Evolutionary conservation across 805 yeast species (phyloP).

Genomic region (Metschnikowia kofuensis): DNA sequence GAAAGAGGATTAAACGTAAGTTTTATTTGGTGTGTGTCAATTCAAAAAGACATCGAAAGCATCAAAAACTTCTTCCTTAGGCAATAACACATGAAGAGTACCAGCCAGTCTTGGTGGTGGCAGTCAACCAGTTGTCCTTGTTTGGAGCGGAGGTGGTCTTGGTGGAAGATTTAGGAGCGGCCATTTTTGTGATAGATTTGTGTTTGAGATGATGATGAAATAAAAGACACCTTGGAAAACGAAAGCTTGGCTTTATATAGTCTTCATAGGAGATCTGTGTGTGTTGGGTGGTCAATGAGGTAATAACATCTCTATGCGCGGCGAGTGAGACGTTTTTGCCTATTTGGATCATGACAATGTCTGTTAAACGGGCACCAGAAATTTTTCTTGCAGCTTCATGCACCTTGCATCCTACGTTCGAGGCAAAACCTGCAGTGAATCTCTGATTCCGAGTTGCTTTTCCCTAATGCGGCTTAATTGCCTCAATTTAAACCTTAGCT

Average conservation of each 20-base stretch:
- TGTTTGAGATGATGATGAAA: neutral
- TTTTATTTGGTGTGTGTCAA: too few relatives aligned
- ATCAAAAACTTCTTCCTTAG: neutral
- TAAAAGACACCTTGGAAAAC: neutral
- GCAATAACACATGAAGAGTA: constrained; percentile 12
- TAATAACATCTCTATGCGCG: constrained; percentile 5
- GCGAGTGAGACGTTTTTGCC: constrained; percentile 4
- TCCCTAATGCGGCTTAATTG: neutral
- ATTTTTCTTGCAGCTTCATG: neutral
- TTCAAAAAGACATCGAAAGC: too few relatives aligned
- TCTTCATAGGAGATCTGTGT: neutral
- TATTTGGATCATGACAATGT: constrained; percentile 5
- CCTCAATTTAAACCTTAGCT: neutral
- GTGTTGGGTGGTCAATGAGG: neutral
- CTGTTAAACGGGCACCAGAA: neutral
- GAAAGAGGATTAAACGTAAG: neutral
- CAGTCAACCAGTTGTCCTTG: constrained; percentile 12
- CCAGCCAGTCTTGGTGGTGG: constrained; percentile 10
- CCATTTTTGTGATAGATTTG: constrained; percentile 7
- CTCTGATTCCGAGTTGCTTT: neutral
- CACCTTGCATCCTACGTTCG: neutral
- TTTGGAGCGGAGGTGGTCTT: constrained; percentile 6
- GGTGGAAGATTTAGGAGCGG: constrained; percentile 10
- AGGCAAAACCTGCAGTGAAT: too few relatives aligned
- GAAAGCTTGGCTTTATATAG: neutral